phyloP scores from a whole-genome alignment of 495 filamentous ascomycete genomes.

The Tuber microsphaerosporum region DNA sequence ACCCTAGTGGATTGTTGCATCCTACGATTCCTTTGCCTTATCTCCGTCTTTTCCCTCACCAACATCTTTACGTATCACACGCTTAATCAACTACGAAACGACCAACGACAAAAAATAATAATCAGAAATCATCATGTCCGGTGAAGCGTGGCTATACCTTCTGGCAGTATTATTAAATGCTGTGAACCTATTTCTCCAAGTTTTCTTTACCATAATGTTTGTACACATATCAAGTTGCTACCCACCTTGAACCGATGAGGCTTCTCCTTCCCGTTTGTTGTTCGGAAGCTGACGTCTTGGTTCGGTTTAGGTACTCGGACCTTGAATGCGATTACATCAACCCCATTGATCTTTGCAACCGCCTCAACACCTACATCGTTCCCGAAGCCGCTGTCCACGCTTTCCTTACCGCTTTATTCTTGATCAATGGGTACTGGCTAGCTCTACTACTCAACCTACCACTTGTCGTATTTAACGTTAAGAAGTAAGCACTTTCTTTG shows the following conservation, averaged over 20 bases:
- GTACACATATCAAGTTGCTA: slow-evolving; percentile 13
- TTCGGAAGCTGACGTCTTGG: slow-evolving; percentile 3
- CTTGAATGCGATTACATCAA: slow-evolving; percentile 88
- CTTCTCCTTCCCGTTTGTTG: background rate
- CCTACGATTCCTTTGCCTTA: background rate
- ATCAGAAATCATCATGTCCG: slow-evolving; percentile 65
- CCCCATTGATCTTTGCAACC: slow-evolving; percentile 99
- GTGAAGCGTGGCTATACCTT: slow-evolving; percentile 98
- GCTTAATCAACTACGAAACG: background rate
- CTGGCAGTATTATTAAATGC: slow-evolving; percentile 98
- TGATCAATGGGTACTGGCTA: slow-evolving; percentile 98
- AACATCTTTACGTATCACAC: background rate
- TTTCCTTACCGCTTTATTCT: slow-evolving; percentile 86
- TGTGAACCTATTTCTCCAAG: slow-evolving; percentile 99
- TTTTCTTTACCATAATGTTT: slow-evolving; percentile 99
- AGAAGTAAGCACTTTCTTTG: slow-evolving; percentile 65
- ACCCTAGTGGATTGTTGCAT: background rate
- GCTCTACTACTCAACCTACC: slow-evolving; percentile 87
- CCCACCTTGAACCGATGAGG: background rate
- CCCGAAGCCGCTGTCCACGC: slow-evolving; percentile 97
- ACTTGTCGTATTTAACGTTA: slow-evolving; percentile 85
- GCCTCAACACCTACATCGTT: slow-evolving; percentile 98
- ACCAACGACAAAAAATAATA: background rate
- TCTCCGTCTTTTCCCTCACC: background rate
- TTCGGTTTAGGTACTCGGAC: slow-evolving; percentile 39